These are phyloP conservation scores for Phialophora verrucosa DNA, from an alignment of 2,329 filamentous ascomycete genomes.

Conservation along the genomic window DNA sequence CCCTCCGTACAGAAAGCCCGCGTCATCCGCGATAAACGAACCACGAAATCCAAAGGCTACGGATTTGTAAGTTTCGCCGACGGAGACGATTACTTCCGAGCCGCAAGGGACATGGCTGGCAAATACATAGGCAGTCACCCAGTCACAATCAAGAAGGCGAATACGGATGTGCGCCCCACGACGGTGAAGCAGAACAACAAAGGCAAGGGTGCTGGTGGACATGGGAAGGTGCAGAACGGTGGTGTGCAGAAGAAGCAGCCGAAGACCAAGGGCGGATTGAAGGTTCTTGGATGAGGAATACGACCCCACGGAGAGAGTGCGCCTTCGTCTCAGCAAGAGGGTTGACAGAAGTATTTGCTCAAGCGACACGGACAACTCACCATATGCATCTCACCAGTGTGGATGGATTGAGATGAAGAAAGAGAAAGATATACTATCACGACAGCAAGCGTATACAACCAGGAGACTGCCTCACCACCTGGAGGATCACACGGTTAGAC, in stretches of 20 bases:
- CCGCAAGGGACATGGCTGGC: conserved; percentile 96
- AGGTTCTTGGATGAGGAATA: conserved; percentile 50
- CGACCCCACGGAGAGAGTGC: neutral
- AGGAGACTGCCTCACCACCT: neutral
- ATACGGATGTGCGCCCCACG: conserved; percentile 84
- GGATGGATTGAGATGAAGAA: neutral
- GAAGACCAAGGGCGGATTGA: conserved; percentile 54
- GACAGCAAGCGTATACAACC: neutral
- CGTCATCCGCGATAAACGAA: conserved; percentile 93
- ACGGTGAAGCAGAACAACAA: conserved; percentile 63
- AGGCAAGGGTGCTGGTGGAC: conserved; percentile 42
- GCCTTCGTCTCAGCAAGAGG: no score
- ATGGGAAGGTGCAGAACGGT: conserved; percentile 50
- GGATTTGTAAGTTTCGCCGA: conserved; percentile 96
- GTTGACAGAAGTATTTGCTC: neutral
- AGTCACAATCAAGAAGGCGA: conserved; percentile 82
- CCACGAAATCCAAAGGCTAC: conserved; percentile 93
- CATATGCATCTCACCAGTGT: neutral
- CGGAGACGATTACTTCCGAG: conserved; percentile 94
- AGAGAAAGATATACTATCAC: neutral
- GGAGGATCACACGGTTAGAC: neutral
- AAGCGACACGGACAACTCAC: no score
- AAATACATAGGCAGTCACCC: conserved; percentile 99
- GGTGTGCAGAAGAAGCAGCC: conserved; percentile 52
- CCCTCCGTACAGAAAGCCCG: conserved; percentile 87